Base-by-base conservation (phyloP, 805 yeast species). In the Yarrowia deformans region DNA sequence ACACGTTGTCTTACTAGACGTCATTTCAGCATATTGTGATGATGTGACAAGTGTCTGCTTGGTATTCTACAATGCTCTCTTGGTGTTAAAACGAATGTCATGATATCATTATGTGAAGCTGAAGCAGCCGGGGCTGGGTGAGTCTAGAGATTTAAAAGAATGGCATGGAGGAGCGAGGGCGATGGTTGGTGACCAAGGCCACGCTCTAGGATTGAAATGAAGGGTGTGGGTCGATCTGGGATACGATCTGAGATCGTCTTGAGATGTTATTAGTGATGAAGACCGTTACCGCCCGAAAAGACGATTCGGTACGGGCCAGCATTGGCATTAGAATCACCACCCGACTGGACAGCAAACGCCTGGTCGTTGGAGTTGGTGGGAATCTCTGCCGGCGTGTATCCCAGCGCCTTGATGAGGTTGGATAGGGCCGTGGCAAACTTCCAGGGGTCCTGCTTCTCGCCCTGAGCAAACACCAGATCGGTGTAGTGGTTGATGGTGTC, bases 361-460 rank as follows among this genome's bases (percentile, higher is more conserved):
- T 56, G 8, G 39, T 56, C 63, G 48, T 7, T 9, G 23, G 43
- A 34, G 16, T 10, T 14, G 10, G 37, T 12, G 19, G 63, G 63
- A 10, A 56, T 40, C 23, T 56, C 39, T 1, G 48, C 63, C 10
- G 63, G 63, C 1, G 63, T 14, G 63, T 40, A 56, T 10, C 63
- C 63, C 6, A 56, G 39, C 7, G 48, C 35, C 63, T 56, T 32
- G 63, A 56, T 42, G 12, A 56, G 4, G 37, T 40, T 42, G 37
- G 45, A 29, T 29, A 56, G 63, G 0, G 63, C 48, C 1, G 63
- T 40, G 23, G 63, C 63, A 16, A 40, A 29, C 8, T 16, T 6
- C 63, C 63, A 56, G 16, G 63, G 63, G 49, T 56, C 63, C 63
- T 56, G 63, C 14, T 40, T 56, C 2, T 29, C 9, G 60, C 45